Conservation (phyloP, 2,329 filamentous ascomycete genomes). For the Trichophyton equinum region DNA sequence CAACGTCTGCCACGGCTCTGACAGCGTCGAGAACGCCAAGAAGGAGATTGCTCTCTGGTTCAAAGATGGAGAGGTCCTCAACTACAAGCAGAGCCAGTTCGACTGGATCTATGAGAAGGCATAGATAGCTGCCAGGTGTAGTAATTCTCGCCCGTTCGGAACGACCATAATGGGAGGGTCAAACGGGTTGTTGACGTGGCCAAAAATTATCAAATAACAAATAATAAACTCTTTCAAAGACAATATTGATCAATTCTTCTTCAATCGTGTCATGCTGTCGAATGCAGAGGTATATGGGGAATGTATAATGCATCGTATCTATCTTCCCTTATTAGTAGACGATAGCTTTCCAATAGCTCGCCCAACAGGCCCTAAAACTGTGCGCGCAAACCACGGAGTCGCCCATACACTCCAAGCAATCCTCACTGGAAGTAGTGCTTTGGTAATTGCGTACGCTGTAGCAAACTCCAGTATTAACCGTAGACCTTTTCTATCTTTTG, state of each 20-base stretch:
- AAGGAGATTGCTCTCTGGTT: slow-evolving; percentile 99
- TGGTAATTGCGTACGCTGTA: slow-evolving; percentile 82
- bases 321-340: not conserved
- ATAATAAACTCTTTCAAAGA: not conserved
- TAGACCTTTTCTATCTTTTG: slow-evolving; percentile 33
- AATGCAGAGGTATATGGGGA: not conserved
- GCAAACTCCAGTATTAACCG: slow-evolving; percentile 56
- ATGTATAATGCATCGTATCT: not conserved
- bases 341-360: slow-evolving; percentile 23
- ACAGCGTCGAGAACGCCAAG: slow-evolving; percentile 96
- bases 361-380: slow-evolving; percentile 42
- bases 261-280: not conserved
- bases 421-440: slow-evolving; percentile 65
- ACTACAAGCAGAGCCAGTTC: slow-evolving; percentile 71
- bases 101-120: slow-evolving; percentile 97
- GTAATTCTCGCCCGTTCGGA: not conserved
- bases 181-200: not conserved
- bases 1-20: slow-evolving; percentile 99
- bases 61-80: slow-evolving; percentile 71
- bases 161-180: not conserved
- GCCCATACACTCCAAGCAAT: slow-evolving; percentile 71
- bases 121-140: slow-evolving; percentile 18
- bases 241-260: not conserved
- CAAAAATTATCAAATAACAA: not conserved
- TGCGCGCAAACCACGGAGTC: slow-evolving; percentile 80